Conservation (phyloP, 352 stramenopile genomes). For the Pythium biforme region DNA sequence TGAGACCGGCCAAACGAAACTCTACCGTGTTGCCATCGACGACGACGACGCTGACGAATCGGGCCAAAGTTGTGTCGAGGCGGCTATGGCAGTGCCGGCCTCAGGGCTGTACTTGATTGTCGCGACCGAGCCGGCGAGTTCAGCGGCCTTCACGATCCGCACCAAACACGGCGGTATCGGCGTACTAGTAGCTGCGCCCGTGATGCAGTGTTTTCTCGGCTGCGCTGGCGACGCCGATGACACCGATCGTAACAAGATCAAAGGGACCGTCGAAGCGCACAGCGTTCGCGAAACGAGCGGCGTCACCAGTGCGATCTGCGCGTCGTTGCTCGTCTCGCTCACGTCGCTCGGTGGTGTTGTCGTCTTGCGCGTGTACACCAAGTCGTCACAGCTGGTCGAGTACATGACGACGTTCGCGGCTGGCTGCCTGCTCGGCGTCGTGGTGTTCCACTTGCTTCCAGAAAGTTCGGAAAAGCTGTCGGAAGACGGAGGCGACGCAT, state of each 20-base stretch:
- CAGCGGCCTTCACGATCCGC: not conserved
- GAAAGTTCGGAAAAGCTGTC: slow-evolving; percentile 11
- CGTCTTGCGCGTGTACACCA: slow-evolving; percentile 22
- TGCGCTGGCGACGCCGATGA: not conserved
- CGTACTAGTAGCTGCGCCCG: not conserved
- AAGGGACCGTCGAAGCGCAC: too few species aligned
- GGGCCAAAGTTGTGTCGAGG: slow-evolving; percentile 4
- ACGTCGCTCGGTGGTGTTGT: slow-evolving; percentile 29
- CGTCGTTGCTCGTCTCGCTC: slow-evolving; percentile 19
- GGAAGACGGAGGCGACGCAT: not conserved
- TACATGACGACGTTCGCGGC: slow-evolving; percentile 28
- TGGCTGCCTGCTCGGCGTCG: slow-evolving; percentile 33
- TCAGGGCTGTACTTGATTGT: slow-evolving; percentile 21
- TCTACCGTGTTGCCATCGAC: slow-evolving; percentile 27
- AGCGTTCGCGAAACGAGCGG: not conserved
- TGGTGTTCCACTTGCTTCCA: slow-evolving; percentile 34
- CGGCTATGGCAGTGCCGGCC: not conserved
- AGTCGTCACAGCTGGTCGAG: slow-evolving; percentile 12
- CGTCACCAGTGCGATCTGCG: not conserved
- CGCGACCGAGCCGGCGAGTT: slow-evolving; percentile 15
- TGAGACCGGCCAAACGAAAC: not conserved
- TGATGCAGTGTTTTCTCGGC: slow-evolving; percentile 6
- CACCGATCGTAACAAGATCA: too few species aligned
- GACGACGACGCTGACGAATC: not conserved
- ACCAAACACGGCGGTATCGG: not conserved